These are phyloP conservation scores for Coemansia sp. DNA, from an alignment of 192 early-diverging fungal genomes.

Conservation along the genomic window DNA sequence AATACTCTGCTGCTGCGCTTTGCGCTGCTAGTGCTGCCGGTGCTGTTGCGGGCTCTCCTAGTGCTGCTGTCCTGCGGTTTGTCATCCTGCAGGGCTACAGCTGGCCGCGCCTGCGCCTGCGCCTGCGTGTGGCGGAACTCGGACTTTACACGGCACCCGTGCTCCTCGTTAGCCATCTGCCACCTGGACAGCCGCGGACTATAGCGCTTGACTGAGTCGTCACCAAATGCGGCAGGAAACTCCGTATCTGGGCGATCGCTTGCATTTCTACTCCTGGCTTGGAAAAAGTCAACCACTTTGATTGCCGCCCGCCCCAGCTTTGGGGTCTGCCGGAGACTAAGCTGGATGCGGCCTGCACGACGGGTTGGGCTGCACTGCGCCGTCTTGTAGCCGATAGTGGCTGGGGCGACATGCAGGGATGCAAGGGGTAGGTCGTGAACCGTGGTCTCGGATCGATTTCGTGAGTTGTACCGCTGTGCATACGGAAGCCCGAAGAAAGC, in stretches of 20 bases:
- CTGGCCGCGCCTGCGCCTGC: neutral
- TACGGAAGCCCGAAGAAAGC: constrained; percentile 38
- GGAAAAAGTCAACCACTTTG: constrained; percentile 22
- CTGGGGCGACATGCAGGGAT: neutral
- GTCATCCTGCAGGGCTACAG: neutral
- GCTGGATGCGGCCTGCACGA: constrained; percentile 30
- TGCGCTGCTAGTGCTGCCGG: constrained; percentile 7
- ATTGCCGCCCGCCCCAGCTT: constrained; percentile 17
- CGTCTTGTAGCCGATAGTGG: constrained; percentile 1
- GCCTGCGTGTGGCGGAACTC: neutral
- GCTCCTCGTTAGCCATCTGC: neutral
- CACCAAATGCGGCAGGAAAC: constrained; percentile 8
- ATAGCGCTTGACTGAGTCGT: neutral
- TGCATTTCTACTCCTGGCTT: constrained; percentile 12
- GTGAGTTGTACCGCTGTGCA: constrained; percentile 20
- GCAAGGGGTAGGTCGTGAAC: neutral
- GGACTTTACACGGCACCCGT: neutral
- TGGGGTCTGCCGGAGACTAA: constrained; percentile 15
- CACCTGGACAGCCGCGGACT: constrained; percentile 6
- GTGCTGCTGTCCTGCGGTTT: neutral
- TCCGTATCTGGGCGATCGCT: constrained; percentile 4
- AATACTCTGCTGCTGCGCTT: constrained; percentile 8
- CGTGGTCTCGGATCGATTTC: neutral
- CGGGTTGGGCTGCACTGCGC: constrained; percentile 12
- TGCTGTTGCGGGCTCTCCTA: neutral